Evolutionary conservation across 2,329 filamentous ascomycete genomes (phyloP).

Genomic region (Penicillium sp.): DNA sequence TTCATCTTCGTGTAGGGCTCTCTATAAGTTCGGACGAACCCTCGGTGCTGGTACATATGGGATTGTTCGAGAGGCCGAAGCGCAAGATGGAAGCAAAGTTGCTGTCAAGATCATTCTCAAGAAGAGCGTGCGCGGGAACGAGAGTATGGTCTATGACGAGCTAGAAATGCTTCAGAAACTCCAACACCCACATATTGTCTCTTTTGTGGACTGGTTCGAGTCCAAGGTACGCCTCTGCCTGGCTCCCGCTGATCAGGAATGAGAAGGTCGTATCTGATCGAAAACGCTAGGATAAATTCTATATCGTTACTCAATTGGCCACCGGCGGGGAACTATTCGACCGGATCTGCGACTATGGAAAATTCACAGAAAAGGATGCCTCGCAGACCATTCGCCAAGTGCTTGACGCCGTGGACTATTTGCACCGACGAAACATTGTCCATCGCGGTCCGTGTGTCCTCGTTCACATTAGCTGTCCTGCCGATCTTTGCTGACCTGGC

Average conservation of each 20-base stretch:
- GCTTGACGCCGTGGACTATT: slow-evolving; percentile 84
- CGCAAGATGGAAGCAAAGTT: slow-evolving; percentile 69
- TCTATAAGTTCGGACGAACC: slow-evolving; percentile 87
- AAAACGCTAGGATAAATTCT: slow-evolving; percentile 81
- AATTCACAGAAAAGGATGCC: slow-evolving; percentile 97
- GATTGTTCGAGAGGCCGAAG: slow-evolving; percentile 91
- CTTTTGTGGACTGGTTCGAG: slow-evolving; percentile 98
- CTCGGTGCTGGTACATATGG: slow-evolving; percentile 96
- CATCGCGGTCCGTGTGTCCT: slow-evolving; percentile 64
- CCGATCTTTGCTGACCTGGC: slow-evolving; percentile 4
- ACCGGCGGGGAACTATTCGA: slow-evolving; percentile 96
- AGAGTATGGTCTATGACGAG: slow-evolving; percentile 98
- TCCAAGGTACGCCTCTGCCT: slow-evolving; percentile 63
- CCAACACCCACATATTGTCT: slow-evolving; percentile 91
- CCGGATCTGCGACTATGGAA: slow-evolving; percentile 94
- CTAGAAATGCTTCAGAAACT: slow-evolving; percentile 86
- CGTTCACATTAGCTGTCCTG: not conserved
- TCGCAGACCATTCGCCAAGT: slow-evolving; percentile 94
- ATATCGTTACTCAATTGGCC: slow-evolving; percentile 94
- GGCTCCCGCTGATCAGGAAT: no score
- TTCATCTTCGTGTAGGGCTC: slow-evolving; percentile 51
- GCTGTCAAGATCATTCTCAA: slow-evolving; percentile 99
- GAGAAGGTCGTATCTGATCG: no score
- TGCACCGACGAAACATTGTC: slow-evolving; percentile 91
- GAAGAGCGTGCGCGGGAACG: slow-evolving; percentile 97